Percentiles rank a stretch among this genome's conserved stretches.
These are phyloP conservation scores for Stephania cephalantha DNA, from an alignment of 164 flowering plant species.

Conservation along the genomic window DNA sequence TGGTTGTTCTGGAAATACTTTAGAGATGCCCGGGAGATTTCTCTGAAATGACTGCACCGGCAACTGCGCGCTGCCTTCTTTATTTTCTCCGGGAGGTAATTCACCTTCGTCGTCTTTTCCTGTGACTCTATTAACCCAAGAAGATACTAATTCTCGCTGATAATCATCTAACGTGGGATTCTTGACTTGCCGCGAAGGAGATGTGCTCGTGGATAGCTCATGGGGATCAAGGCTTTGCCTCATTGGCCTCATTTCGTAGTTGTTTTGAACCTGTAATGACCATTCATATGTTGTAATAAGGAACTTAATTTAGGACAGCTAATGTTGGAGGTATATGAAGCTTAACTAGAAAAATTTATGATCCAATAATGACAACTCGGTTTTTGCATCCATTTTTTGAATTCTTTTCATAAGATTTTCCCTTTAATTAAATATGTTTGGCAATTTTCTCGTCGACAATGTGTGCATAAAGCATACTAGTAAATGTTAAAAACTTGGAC, in stretches of 20 bases:
- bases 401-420: not conserved
- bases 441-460: not conserved
- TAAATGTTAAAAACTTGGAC: not conserved
- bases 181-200: slow-evolving; percentile 67
- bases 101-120: slow-evolving; percentile 49
- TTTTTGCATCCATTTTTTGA: not conserved
- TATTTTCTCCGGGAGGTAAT: slow-evolving; percentile 39
- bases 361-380: not conserved
- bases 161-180: slow-evolving; percentile 46
- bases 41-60: slow-evolving; percentile 47
- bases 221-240: slow-evolving; percentile 58
- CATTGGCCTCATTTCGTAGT: slow-evolving; percentile 41
- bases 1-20: slow-evolving; percentile 42
- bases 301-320: too few species aligned
- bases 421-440: not conserved
- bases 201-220: slow-evolving; percentile 54
- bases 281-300: not conserved
- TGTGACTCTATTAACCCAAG: slow-evolving; percentile 95
- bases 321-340: not conserved
- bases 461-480: not conserved
- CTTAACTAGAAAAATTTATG: not conserved
- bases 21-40: slow-evolving; percentile 41
- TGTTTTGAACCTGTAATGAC: slow-evolving; percentile 35
- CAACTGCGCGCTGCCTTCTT: slow-evolving; percentile 36
- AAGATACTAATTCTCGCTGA: slow-evolving; percentile 50